phyloP scores from a whole-genome alignment of 176 grass and related monocot genomes.

The Tuctoria greenei region DNA sequence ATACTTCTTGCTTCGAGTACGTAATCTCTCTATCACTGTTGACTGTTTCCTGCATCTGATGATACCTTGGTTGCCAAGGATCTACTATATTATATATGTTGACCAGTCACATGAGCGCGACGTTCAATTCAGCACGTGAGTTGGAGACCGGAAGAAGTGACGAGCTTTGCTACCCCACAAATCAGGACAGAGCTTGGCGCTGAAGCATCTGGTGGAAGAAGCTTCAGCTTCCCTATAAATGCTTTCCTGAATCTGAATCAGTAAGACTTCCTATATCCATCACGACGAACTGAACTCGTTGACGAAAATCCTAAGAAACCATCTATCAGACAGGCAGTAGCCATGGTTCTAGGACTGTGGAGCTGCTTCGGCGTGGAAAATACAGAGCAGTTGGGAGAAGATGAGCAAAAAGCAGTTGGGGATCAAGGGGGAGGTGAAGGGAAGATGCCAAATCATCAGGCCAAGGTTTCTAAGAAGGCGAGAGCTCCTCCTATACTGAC shows the following conservation, averaged over 20 bases:
- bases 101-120: too few species aligned
- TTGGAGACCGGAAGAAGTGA: too few species aligned
- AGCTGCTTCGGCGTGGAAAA: background rate
- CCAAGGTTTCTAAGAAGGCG: too few species aligned
- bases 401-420: background rate
- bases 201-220: background rate
- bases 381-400: background rate
- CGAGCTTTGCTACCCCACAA: background rate
- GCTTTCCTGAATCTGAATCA: background rate
- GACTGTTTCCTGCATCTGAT: too few species aligned
- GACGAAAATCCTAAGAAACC: background rate
- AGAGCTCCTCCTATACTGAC: too few species aligned
- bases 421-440: background rate
- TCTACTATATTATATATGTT: too few species aligned
- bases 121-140: too few species aligned
- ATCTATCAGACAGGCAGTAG: background rate
- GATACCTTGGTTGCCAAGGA: too few species aligned
- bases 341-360: background rate
- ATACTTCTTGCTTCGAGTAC: too few species aligned
- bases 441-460: background rate
- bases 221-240: background rate
- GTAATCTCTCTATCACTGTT: too few species aligned
- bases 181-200: background rate
- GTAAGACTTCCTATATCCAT: background rate
- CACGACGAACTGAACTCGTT: background rate